These are phyloP conservation scores for Mrakia gelida DNA, from an alignment of 768 basidiomycete genomes.

Conservation along the genomic window DNA sequence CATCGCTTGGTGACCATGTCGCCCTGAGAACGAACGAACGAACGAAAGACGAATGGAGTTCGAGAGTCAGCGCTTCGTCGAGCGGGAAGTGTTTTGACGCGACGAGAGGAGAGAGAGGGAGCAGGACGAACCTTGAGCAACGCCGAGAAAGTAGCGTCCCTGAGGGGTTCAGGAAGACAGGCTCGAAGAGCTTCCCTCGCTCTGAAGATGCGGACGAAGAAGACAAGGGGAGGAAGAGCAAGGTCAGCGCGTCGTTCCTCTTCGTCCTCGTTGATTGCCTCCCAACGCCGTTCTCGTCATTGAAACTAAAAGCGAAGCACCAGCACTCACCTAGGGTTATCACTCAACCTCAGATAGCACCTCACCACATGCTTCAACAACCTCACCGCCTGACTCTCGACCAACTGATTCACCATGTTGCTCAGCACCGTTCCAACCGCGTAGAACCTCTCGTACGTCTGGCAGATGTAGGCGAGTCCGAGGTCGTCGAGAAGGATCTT, in stretches of 20 bases:
- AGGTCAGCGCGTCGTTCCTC: background rate
- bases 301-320: background rate
- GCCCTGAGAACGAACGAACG: constrained; percentile 53
- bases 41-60: background rate
- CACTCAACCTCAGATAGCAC: constrained; percentile 91
- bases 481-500: constrained; percentile 93
- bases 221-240: background rate
- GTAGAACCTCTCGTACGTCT: constrained; percentile 99
- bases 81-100: background rate
- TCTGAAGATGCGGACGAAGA: constrained; percentile 48
- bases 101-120: background rate
- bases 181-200: constrained; percentile 93
- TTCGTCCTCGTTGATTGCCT: background rate
- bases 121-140: constrained; percentile 68
- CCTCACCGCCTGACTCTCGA: constrained; percentile 94
- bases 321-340: constrained; percentile 77
- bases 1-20: constrained; percentile 80
- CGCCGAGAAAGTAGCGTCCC: constrained; percentile 85
- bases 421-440: constrained; percentile 96
- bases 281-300: background rate
- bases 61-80: background rate
- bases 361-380: constrained; percentile 96
- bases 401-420: constrained; percentile 97
- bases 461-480: constrained; percentile 95
- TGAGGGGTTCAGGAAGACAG: constrained; percentile 89